Base-by-base conservation (phyloP, 2,329 filamentous ascomycete genomes). In the Fusarium buharicum region DNA sequence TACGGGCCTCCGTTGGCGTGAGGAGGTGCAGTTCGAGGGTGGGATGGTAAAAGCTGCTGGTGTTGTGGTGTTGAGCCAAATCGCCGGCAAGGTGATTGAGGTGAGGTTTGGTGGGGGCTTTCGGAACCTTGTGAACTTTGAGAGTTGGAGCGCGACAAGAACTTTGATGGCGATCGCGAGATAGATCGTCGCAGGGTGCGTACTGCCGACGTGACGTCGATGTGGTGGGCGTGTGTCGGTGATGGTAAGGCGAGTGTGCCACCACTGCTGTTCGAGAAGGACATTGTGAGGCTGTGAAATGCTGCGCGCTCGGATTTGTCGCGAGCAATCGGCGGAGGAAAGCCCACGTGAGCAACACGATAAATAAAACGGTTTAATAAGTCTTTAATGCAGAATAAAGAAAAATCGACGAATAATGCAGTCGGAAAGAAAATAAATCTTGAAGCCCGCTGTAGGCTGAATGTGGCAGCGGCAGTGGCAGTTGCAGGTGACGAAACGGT, bases 151-250 rank as follows among this genome's bases (percentile, higher is more conserved):
- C 82, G 81, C 46, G 76, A 74, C 31, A 96, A 79, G 53, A 95
- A 94, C 75, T 95, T 96, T 28, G 94, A 97, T 11, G 94, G 94
- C n/a, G 94, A 97, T 70, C 93, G 86, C 54, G 93, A 97, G 63
- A 97, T 83, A 22, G 94, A 97, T 68, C 92, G 90, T 65, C 93
- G 86, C 55, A 97, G 82, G 70, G 92, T 91, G 72, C 92, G 86
- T 63, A 97, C 90, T 56, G 91, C 89, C 46, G 91, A 88, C 60
- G 90, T 89, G 64, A 92, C 87, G 79, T 96, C 91, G 70, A 94
- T 90, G 77, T 91, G 89, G 75, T 92, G 91, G 60, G 87, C 86
- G 71, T 91, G 88, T 43, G 91, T 94, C 55, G 94, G 93, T 61
- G 93, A 97, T 64, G 92, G 89, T 70, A 97, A 83, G 72, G 95